A percentile compares a stretch with the other conserved stretches of the same genome.
Conservation (phyloP, 768 basidiomycete species). For the Mycena indigotica region DNA sequence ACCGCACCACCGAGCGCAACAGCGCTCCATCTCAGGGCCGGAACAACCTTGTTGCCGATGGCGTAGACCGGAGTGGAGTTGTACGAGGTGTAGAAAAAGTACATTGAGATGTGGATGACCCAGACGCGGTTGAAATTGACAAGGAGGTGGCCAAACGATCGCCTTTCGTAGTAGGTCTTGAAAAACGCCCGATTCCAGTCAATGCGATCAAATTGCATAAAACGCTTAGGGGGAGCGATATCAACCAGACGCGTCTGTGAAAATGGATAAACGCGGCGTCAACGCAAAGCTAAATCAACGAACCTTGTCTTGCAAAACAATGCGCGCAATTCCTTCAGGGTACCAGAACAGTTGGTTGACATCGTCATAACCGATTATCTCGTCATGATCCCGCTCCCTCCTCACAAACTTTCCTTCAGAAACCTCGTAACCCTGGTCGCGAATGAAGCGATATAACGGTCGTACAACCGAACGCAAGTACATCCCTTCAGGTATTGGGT, state of each 20-base stretch:
- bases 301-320: slow-evolving; percentile 87
- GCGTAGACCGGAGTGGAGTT: slow-evolving; percentile 89
- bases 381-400: slow-evolving; percentile 88
- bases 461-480: slow-evolving; percentile 90
- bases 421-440: slow-evolving; percentile 97
- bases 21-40: slow-evolving; percentile 90
- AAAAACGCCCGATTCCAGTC: slow-evolving; percentile 97
- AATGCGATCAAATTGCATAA: slow-evolving; percentile 95
- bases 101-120: slow-evolving; percentile 95
- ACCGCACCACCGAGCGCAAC: slow-evolving; percentile 94
- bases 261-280: background rate
- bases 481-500: slow-evolving; percentile 92
- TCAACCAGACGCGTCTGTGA: slow-evolving; percentile 92
- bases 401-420: slow-evolving; percentile 93
- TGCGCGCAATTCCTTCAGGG: slow-evolving; percentile 94
- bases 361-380: slow-evolving; percentile 98
- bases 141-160: slow-evolving; percentile 92
- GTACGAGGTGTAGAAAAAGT: slow-evolving; percentile 95
- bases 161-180: slow-evolving; percentile 99
- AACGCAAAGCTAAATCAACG: slow-evolving; percentile 16
- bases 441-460: slow-evolving; percentile 93
- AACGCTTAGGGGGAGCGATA: slow-evolving; percentile 86
- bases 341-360: slow-evolving; percentile 99
- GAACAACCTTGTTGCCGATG: slow-evolving; percentile 54
- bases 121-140: slow-evolving; percentile 99